A percentile compares a stretch with the other conserved stretches of the same genome.
Conservation (phyloP, 768 basidiomycete species). For the Mycena vitilis region DNA sequence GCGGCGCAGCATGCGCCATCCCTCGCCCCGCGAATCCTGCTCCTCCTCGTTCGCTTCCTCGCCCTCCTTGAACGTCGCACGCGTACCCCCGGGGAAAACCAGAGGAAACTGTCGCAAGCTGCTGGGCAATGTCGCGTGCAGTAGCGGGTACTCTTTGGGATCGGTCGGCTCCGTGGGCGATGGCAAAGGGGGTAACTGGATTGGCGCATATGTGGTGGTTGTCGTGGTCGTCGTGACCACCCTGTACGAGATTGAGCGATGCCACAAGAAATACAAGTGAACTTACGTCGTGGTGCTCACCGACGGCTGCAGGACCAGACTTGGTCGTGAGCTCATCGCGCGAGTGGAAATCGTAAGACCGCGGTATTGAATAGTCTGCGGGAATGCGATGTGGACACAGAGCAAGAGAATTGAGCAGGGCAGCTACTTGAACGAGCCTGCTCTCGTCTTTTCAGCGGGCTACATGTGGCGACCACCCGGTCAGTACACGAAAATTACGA, state of each 20-base stretch:
- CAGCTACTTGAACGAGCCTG: constrained; percentile 5
- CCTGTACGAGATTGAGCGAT: constrained; percentile 53
- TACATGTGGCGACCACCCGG: too few species aligned
- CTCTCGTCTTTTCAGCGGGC: too few species aligned
- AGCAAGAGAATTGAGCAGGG: constrained; percentile 13
- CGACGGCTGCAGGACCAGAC: constrained; percentile 80
- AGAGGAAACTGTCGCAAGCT: constrained; percentile 82
- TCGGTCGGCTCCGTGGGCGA: constrained; percentile 79
- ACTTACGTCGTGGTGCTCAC: constrained; percentile 88
- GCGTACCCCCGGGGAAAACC: constrained; percentile 83
- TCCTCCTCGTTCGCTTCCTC: constrained; percentile 80
- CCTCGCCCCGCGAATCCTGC: constrained; percentile 71
- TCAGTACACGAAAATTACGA: too few species aligned
- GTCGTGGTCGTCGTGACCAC: constrained; percentile 94
- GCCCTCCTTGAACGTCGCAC: constrained; percentile 80
- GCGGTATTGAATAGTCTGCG: constrained; percentile 26
- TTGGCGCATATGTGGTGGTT: constrained; percentile 91
- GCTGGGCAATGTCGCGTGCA: constrained; percentile 79
- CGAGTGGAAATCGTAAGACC: neutral
- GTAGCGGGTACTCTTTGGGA: constrained; percentile 82
- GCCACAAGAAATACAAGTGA: constrained; percentile 31
- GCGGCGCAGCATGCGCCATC: constrained; percentile 81
- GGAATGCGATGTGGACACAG: constrained; percentile 1
- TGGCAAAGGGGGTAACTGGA: constrained; percentile 80
- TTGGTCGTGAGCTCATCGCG: constrained; percentile 76